Evolutionary conservation across 768 basidiomycete genomes (phyloP), one percentile per base, ranked within the genome.

Genomic region (Kwoniella europaea): DNA sequence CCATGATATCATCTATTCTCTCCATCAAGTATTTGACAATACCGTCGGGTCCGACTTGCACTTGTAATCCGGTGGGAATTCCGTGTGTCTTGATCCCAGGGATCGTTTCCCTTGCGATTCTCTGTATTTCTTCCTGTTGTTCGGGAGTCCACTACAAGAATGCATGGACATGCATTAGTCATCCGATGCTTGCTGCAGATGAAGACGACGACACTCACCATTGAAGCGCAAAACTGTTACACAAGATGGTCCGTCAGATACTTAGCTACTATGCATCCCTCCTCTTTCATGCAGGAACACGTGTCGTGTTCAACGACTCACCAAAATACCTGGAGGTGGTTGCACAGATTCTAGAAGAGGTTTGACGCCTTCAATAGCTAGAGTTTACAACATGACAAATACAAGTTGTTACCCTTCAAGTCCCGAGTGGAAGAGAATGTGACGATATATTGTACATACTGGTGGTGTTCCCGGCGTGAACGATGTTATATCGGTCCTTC

Each of bases 21-120:
- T 72, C 82, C 64, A 71, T 69, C 44, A 82, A 57, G 57, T 76
- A 78, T 60, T 77, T 62, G 16, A 82, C 73, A 43, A 82, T 72
- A 2, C 76, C 80, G 44, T 79, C 77, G 7, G 80, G 76, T 16
- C 82, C 82, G 5, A 56, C 63, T 56, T 76, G 63, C 18, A 74
- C 76, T 61, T 82, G 82, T 57, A 82, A 60, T 3, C 82, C 82
- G 0, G 79, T 77, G 3, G 82, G 82, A 15, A 80, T 81, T 0
- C 70, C 79, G 27, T 75, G 71, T 13, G 80, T 81, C 63, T 73
- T 75, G 64, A 81, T 80, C 1, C 77, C 79, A 10, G 80, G 80
- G 44, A 80, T 76, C 3, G 79, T 80, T 13, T 73, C 73, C 6
- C 64, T 60, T 2, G 80, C 82, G 56, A 82, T 80, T n/a, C 44